Evolutionary conservation across 805 yeast genomes (phyloP), one percentile per base, ranked within the genome.

Genomic region (Saccharomyces kudriavzevii): DNA sequence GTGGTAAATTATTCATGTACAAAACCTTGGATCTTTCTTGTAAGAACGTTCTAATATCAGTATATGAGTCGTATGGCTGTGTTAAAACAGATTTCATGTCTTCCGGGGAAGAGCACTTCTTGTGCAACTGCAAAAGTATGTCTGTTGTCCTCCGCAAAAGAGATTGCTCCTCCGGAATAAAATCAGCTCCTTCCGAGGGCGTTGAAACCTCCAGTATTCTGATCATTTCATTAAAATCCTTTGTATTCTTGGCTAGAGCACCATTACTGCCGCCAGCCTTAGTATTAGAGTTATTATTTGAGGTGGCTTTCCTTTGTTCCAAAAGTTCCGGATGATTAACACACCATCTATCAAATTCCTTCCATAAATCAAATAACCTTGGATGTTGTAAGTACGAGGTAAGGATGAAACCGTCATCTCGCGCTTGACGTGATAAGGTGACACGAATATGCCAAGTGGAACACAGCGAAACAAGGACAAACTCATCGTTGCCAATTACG

Each of bases 301-400:
- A 17, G 13, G 24, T 49, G 52, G 45, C 53, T 59, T 49, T 58
- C 56, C 49, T 55, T 29, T 14, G 57, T 53, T 17, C 24, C 55
- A 56, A 31, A 10, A 52, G 49, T 27, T 64, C 63, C 20, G 89
- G 85, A 56, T 77, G 80, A 59, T 81, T 81, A 4, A 75, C 72
- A 67, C 84, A 87, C 87, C 89, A 86, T 60, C 82, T 84, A 45
- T 77, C 66, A 68, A 78, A 89, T 68, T 91, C 97, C 56, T 78
- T 80, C 64, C 79, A 78, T 56, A 90, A 70, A 68, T 89, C 96
- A 69, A 88, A 89, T 25, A 85, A 77, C 47, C 83, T 76, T 2
- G 96, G 87, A 58, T 84, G 84, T 66, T 84, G 88, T 54, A 91
- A 70, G 65, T 85, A 88, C 4, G 79, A 75, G 0, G 96, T 96